phyloP scores from a whole-genome alignment of 2,329 filamentous ascomycete species.

The Coniochaeta sp. region DNA sequence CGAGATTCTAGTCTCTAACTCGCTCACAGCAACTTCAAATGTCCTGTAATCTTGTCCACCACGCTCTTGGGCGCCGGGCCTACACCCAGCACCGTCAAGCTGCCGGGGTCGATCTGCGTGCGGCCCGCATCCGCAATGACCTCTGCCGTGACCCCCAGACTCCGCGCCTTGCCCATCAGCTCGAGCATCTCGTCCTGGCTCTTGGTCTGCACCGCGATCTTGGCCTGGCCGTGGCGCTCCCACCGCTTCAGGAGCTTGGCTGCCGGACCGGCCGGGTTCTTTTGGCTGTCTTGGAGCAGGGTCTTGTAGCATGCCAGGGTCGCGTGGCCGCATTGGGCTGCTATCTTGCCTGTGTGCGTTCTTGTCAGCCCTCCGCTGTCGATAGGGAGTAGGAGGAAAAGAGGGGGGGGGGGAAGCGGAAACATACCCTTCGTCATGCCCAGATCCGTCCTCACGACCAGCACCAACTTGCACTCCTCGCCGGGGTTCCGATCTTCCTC shows the following conservation, averaged over 20 bases:
- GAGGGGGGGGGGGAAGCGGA: background rate
- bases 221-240: slow-evolving; percentile 82
- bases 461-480: slow-evolving; percentile 90
- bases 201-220: slow-evolving; percentile 87
- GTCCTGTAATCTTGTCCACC: slow-evolving; percentile 78
- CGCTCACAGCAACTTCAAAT: slow-evolving; percentile 72
- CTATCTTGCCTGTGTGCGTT: slow-evolving; percentile 72
- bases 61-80: slow-evolving; percentile 76
- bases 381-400: background rate
- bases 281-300: slow-evolving; percentile 48
- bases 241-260: slow-evolving; percentile 68
- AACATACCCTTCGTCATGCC: slow-evolving; percentile 95
- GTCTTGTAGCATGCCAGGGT: slow-evolving; percentile 95
- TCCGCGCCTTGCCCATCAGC: slow-evolving; percentile 70
- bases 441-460: slow-evolving; percentile 87
- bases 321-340: slow-evolving; percentile 91
- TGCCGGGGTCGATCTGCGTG: slow-evolving; percentile 92
- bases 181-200: slow-evolving; percentile 73
- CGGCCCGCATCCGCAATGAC: slow-evolving; percentile 93
- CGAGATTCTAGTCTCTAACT: background rate
- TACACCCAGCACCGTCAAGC: slow-evolving; percentile 83
- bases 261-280: slow-evolving; percentile 41
- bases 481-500: slow-evolving; percentile 33
- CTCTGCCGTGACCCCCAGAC: slow-evolving; percentile 77
- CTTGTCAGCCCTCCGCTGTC: background rate